A percentile compares a stretch with the other conserved stretches of the same genome.
Conservation (phyloP, 495 filamentous ascomycete species). For the Neurospora sp. region DNA sequence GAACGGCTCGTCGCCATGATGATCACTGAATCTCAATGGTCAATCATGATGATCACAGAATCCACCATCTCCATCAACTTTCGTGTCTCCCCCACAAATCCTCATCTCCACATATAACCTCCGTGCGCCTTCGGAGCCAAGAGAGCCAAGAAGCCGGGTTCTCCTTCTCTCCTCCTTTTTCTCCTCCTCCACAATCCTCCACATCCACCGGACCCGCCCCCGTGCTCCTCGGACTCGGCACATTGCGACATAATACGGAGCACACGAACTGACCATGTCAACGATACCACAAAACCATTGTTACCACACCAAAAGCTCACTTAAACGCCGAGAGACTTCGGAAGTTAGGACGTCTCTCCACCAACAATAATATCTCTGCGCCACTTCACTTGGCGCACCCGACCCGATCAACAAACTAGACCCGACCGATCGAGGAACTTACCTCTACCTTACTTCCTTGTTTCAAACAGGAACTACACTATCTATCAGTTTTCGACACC, state of each 20-base stretch:
- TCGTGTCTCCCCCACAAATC: slow-evolving; percentile 27
- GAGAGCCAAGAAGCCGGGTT: slow-evolving; percentile 10
- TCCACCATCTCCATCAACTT: neutral
- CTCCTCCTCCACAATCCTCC: neutral
- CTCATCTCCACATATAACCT: slow-evolving; percentile 6
- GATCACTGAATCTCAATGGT: neutral
- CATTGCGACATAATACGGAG: neutral
- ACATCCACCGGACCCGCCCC: slow-evolving; percentile 4
- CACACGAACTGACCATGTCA: neutral
- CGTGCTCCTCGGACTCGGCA: neutral
- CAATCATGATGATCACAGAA: neutral
- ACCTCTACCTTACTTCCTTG: neutral
- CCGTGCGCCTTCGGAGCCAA: slow-evolving; percentile 16
- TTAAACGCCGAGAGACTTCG: neutral
- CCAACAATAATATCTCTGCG: neutral
- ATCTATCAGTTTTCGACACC: neutral
- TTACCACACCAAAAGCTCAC: neutral
- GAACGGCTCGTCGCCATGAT: neutral
- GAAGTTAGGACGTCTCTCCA: neutral
- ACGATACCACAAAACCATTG: neutral
- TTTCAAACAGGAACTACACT: neutral
- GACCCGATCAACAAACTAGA: neutral
- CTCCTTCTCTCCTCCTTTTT: neutral
- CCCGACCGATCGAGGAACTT: neutral
- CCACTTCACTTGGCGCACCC: neutral